Evolutionary conservation across 257 asterid species (phyloP), one percentile per base, ranked within the genome.

Genomic region (Henckelia pumila): DNA sequence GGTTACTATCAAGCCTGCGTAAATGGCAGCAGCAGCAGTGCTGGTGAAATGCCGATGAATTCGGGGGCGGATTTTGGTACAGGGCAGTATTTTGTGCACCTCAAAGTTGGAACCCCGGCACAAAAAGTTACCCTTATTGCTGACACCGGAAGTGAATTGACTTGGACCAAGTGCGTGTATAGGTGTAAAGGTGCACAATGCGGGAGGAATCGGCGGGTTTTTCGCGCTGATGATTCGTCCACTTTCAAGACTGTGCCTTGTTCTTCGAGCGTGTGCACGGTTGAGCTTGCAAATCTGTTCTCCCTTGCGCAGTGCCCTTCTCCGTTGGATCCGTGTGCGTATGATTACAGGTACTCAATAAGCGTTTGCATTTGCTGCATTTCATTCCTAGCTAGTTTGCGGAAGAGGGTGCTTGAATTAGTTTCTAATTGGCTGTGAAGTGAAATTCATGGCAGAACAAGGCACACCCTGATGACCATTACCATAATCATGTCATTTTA

Each of bases 131-230:
- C 53, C 69, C 78, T 84, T 70, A 75, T 86, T 60, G 85, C 82
- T 5, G 93, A 86, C 29, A 86, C 93, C 0, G 93, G 88, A 29
- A 86, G 93, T 21, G 93, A 86, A 20, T 67, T 86, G 23, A 86
- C 88, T 23, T 86, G 93, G 93, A 75, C 37, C 67, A 84, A 75
- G 17, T 86, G 93, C 47, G 24, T 28, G 25, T 75, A 78, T 67
- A 61, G 72, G 17, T 82, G 89, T 75, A 72, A 33, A 1, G 60
- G 78, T 6, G 69, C 65, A 8, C 8, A 66, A 9, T 79, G 89
- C 58, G 2, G 73, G 67, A 23, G 17, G 7, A 58, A 67, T 1
- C 50, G 58, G 57, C 67, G 85, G 44, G 70, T 77, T 23, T 82
- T 82, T 64, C 78, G 56, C 5, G 85, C 85, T 0, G 85, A 80